Evolutionary conservation across 495 filamentous ascomycete genomes (phyloP).

Genomic region (Talaromyces stipitatus): DNA sequence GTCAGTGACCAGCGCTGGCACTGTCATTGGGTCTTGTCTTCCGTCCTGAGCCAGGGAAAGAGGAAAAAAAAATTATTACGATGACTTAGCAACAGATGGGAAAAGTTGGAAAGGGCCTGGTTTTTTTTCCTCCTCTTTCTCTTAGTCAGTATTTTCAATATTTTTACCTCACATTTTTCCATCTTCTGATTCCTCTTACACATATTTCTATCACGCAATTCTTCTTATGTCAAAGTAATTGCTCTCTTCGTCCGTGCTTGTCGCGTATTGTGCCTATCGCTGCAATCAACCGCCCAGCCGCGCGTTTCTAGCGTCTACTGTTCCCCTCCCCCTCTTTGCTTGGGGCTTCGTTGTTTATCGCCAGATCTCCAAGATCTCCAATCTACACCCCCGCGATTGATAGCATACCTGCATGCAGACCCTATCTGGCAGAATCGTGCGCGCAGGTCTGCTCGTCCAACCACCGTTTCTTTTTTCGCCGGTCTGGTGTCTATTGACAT

Average conservation of each 20-base stretch:
- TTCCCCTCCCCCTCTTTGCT: constrained; percentile 10
- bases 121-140: constrained; percentile 13
- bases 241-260: constrained; percentile 1
- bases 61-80: background rate
- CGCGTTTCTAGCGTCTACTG: constrained; percentile 37
- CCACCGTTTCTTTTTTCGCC: background rate
- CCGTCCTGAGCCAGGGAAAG: background rate
- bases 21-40: background rate
- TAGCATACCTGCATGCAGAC: constrained; percentile 1
- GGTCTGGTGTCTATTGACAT: constrained; percentile 17
- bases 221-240: constrained; percentile 39
- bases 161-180: constrained; percentile 38
- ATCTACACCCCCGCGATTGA: background rate
- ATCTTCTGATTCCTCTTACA: constrained; percentile 8
- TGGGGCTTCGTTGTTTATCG: background rate
- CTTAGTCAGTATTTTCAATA: constrained; percentile 43
- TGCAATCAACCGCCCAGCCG: constrained; percentile 31
- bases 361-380: background rate
- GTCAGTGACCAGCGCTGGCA: background rate
- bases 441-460: background rate
- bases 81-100: background rate
- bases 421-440: background rate
- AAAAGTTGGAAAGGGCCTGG: background rate
- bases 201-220: constrained; percentile 23
- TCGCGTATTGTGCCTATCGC: constrained; percentile 2